Evolutionary conservation across 768 basidiomycete genomes (phyloP).

Genomic region (Gloeopeniophorella convolvens): DNA sequence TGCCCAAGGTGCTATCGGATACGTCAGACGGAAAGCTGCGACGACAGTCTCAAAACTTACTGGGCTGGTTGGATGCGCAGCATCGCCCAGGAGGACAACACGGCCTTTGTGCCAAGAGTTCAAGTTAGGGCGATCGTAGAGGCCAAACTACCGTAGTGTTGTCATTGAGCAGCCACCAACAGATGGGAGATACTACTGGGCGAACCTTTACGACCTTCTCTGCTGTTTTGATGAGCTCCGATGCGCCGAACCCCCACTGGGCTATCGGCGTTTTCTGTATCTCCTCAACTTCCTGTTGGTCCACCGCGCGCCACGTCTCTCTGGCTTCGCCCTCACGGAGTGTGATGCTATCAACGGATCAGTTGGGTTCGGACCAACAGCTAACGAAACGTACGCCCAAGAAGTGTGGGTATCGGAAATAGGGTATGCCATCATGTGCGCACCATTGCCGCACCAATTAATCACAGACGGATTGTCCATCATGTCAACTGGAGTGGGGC

Average conservation of each 20-base stretch:
- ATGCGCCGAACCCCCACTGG: conserved; percentile 25
- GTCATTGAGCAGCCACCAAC: neutral
- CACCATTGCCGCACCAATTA: conserved; percentile 33
- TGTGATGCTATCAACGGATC: conserved; percentile 26
- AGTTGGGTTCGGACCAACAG: neutral
- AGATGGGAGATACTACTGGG: neutral
- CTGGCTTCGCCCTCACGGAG: conserved; percentile 33
- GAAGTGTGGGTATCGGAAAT: conserved; percentile 27
- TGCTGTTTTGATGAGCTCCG: conserved; percentile 24
- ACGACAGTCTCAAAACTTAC: conserved; percentile 23
- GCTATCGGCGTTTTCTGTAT: conserved; percentile 23
- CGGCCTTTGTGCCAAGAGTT: conserved; percentile 36
- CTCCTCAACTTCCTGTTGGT: conserved; percentile 23
- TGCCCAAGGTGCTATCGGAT: conserved; percentile 37
- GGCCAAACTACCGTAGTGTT: conserved; percentile 29
- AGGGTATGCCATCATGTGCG: conserved; percentile 34
- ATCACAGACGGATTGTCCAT: conserved; percentile 22
- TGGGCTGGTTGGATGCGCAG: conserved; percentile 41
- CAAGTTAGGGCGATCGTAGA: conserved; percentile 39
- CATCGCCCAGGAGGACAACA: conserved; percentile 39
- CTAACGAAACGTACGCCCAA: conserved; percentile 32
- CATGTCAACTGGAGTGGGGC: conserved; percentile 23
- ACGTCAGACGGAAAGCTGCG: neutral
- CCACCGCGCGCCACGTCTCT: conserved; percentile 38
- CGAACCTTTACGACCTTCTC: conserved; percentile 28